Evolutionary conservation across 768 basidiomycete genomes (phyloP), one percentile per base, ranked within the genome.

Genomic region (Boletus bicolor): DNA sequence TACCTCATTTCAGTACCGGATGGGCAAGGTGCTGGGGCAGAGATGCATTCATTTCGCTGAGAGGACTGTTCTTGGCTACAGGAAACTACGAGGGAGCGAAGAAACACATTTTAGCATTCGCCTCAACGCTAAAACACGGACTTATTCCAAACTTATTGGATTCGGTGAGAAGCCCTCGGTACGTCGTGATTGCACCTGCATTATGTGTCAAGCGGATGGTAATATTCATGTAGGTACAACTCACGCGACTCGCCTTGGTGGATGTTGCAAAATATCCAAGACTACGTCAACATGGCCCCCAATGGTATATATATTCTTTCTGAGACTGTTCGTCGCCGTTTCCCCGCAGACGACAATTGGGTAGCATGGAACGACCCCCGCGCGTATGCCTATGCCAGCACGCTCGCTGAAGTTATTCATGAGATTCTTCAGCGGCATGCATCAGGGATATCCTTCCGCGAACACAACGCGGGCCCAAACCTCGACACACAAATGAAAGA

Each of bases 21-120:
- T 99, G 97, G 97, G 95, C 95, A 14, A 81, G 97, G 48, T 93
- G 91, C 68, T 99, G 97, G 97, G 97, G 97, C 3, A 84, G 97
- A 21, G 90, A 93, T 64, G 86, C 92, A 2, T 97, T 96, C 73
- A 97, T 97, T 68, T 96, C 93, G 3, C 73, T 97, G 19, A 84
- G 93, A 55, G 97, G 97, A 1, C 77, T 99, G 37, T 96, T 98
- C 76, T 76, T 98, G 66, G 89, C 93, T 0, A 98, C 95, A 0
- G 95, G 97, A 7, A 88, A 91, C 65, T 93, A 83, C 64, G 82
- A 82, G 34, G 93, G 82, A 7, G 96, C 97, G 0, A 87, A 83
- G 72, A 82, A 81, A 61, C 97, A 98, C 66, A 97, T 99, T 55
- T 73, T 98, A 54, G 87, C 94, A 0, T 98, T 98, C 69, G 88